These are phyloP conservation scores for Trichoderma afroharzianum DNA, from an alignment of 2,329 filamentous ascomycete genomes.

Conservation along the genomic window DNA sequence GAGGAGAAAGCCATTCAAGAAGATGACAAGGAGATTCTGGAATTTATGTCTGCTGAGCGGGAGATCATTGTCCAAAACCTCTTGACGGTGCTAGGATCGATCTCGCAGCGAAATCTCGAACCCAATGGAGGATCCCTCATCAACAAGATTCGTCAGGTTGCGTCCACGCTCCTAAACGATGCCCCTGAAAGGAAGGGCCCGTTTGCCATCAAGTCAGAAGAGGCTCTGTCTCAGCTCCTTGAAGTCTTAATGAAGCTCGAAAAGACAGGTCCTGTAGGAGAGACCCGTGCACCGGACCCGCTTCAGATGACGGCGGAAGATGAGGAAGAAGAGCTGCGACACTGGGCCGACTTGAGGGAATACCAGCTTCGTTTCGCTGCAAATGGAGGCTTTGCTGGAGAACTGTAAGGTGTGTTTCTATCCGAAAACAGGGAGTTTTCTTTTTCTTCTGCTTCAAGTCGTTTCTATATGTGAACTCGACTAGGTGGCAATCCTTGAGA, in stretches of 20 bases:
- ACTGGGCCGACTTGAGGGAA: conserved; percentile 76
- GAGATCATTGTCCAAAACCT: conserved; percentile 80
- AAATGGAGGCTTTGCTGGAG: conserved; percentile 51
- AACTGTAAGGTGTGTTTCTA: not conserved
- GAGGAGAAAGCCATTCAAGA: conserved; percentile 38
- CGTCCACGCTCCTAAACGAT: conserved; percentile 70
- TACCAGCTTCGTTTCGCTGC: conserved; percentile 71
- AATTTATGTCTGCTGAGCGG: conserved; percentile 69
- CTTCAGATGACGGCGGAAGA: conserved; percentile 50
- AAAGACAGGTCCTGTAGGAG: conserved; percentile 47
- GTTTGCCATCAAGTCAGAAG: conserved; percentile 58
- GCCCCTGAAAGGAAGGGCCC: conserved; percentile 48
- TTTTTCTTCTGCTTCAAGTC: not conserved
- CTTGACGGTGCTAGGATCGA: conserved; percentile 68
- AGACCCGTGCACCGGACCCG: conserved; percentile 31
- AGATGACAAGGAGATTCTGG: conserved; percentile 49
- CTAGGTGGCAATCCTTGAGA: not conserved
- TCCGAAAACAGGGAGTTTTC: not conserved
- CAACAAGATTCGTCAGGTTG: conserved; percentile 80
- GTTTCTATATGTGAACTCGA: not conserved
- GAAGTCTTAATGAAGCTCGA: conserved; percentile 73
- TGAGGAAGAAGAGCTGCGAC: conserved; percentile 71
- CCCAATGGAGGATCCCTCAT: conserved; percentile 64
- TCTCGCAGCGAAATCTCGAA: conserved; percentile 83
- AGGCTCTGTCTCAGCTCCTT: conserved; percentile 68